A percentile compares a stretch with the other conserved stretches of the same genome.
phyloP scores from a whole-genome alignment of 345 rosid genomes.

The Populus ilicifolia region DNA sequence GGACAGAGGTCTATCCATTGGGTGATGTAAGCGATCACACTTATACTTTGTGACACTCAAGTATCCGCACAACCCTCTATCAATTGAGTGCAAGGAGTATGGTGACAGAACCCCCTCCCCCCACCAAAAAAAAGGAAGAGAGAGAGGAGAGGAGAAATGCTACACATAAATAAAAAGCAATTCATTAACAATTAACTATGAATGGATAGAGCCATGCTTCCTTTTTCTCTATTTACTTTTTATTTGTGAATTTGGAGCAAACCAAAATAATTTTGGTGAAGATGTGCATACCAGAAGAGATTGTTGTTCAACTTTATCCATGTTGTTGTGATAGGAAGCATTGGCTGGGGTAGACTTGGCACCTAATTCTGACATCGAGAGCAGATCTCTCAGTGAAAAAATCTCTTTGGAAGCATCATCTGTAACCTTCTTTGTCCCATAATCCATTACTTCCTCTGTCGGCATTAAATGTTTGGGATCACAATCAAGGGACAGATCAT shows the following conservation, averaged over 20 bases:
- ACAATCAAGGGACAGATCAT: background rate
- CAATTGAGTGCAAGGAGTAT: background rate
- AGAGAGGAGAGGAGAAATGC: background rate
- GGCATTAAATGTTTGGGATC: conserved; percentile 13
- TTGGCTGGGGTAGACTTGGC: conserved; percentile 14
- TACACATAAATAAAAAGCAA: background rate
- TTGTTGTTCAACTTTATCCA: conserved; percentile 23
- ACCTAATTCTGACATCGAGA: conserved; percentile 30
- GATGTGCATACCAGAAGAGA: conserved; percentile 36
- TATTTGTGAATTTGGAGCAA: background rate
- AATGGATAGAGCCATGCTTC: background rate
- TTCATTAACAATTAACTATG: background rate
- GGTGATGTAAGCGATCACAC: background rate
- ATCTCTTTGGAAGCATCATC: conserved; percentile 17
- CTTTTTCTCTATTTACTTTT: background rate
- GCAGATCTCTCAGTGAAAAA: conserved; percentile 45
- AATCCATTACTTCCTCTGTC: conserved; percentile 14
- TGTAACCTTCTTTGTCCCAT: conserved; percentile 7
- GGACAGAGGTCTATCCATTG: background rate
- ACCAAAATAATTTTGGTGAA: background rate
- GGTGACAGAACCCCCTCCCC: background rate
- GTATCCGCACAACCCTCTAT: background rate
- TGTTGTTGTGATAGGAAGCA: conserved; percentile 11
- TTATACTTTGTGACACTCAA: background rate
- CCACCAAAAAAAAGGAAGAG: background rate